These are phyloP conservation scores for Mortierella alpina DNA, from an alignment of 192 early-diverging fungal species.

Conservation along the genomic window DNA sequence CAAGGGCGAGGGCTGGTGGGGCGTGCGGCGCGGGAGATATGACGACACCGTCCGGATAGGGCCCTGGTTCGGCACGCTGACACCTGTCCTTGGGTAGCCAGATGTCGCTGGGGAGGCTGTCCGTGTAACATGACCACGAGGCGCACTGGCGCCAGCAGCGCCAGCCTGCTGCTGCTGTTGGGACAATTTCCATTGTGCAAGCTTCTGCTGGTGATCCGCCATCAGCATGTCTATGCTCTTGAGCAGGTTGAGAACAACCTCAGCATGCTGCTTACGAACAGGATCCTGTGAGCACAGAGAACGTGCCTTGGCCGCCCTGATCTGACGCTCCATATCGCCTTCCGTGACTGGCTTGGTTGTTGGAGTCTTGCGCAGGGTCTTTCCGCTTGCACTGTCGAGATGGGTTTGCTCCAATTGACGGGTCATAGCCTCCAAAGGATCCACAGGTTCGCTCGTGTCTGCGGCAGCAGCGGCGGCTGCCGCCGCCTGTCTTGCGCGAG, in stretches of 20 bases:
- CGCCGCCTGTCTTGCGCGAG: slow-evolving; percentile 37
- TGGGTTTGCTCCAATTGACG: slow-evolving; percentile 31
- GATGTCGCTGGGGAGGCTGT: background rate
- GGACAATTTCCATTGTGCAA: slow-evolving; percentile 14
- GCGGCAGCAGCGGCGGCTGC: slow-evolving; percentile 40
- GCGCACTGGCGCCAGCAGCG: background rate
- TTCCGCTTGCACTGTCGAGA: slow-evolving; percentile 4
- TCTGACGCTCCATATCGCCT: slow-evolving; percentile 34
- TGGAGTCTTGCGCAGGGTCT: slow-evolving; percentile 7
- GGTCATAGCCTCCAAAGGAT: slow-evolving; percentile 48
- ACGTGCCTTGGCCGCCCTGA: slow-evolving; percentile 42
- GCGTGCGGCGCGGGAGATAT: slow-evolving; percentile 32
- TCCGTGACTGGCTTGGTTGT: slow-evolving; percentile 34
- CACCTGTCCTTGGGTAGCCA: slow-evolving; percentile 25
- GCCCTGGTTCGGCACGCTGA: slow-evolving; percentile 38
- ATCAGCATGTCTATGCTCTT: slow-evolving; percentile 42
- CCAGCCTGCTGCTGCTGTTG: slow-evolving; percentile 10
- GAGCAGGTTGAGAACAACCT: slow-evolving; percentile 32
- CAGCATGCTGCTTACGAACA: slow-evolving; percentile 38
- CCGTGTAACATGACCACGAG: background rate
- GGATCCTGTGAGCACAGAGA: slow-evolving; percentile 35
- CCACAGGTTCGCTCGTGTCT: slow-evolving; percentile 17
- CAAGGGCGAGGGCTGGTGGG: slow-evolving; percentile 30
- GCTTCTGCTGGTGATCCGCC: slow-evolving; percentile 31
- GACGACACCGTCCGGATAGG: slow-evolving; percentile 50